Evolutionary conservation across 441 rosid genomes (phyloP), one percentile per base, ranked within the genome.

Genomic region (Viola pubescens): DNA sequence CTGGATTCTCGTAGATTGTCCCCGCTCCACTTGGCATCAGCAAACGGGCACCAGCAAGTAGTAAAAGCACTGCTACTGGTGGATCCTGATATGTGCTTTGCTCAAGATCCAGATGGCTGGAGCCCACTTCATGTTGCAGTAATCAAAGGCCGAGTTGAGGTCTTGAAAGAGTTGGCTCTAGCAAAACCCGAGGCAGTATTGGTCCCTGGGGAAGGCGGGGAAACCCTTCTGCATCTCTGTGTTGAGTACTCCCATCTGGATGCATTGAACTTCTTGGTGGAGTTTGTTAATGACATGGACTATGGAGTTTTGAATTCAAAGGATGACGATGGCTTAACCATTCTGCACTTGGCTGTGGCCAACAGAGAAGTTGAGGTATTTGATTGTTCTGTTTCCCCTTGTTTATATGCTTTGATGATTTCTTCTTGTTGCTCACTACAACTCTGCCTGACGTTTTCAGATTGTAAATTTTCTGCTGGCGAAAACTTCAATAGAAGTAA

Each of bases 51-150:
- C 54, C 45, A 34, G 37, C 70, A 66, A 53, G 60, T 66, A 7
- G 77, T 76, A 6, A 54, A 54, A 46, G 67, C 40, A 38, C 56
- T 75, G 64, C 6, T 71, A 50, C 11, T 7, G 37, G 64, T 63
- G 12, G 40, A 62, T 34, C 63, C 74, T 4, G 76, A 62, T 7
- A 9, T 60, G 37, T 53, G 67, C 34, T n/a, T 41, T 45, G 59
- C 41, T 10, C 19, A 48, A 52, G 74, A 75, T 16, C 14, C 34
- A 7, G 59, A 72, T 0, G 72, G 74, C 37, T 62, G 70, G 60
- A 69, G 56, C 13, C 79, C 75, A 19, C 64, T 76, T 41, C 77
- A 72, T 58, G 37, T 67, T 47, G 77, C 68, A 2, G 77, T 69
- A 9, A 58, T 70, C 9, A 60, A 72, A 57, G 80, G 70, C 19